Evolutionary conservation across 495 filamentous ascomycete species (phyloP), one percentile per base, ranked within the genome.

Genomic region (Penicillium fimorum): DNA sequence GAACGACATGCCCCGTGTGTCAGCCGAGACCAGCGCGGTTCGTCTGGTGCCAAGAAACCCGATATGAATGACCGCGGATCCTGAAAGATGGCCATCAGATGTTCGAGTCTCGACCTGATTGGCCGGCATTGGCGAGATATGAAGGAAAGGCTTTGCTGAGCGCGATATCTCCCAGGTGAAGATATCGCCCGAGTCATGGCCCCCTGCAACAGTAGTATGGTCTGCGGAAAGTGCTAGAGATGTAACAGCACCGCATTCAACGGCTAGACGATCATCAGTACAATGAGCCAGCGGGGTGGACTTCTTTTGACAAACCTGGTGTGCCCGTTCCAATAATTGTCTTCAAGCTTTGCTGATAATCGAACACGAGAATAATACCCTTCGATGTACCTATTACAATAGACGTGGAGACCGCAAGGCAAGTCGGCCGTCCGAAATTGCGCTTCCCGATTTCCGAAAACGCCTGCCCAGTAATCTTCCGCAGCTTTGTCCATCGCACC

Each of bases 1-100:
- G 68, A 99, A 99, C 9, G 93, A 92, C 94, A 99, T 97, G 43
- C 94, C 94, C 38, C 83, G 82, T 63, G 93, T 91, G 69, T 99
- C 92, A 1, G 93, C 93, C n/a, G 94, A 99, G 25, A 96, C 90
- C n/a, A 99, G 76, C 38, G 94, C 94, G 37, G 94, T 97, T 64
- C 96, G 95, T 50, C 94, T 79, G 13, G 89, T 96, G 22, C 95
- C 94, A n/a, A 99, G 77, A 61, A 99, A 99, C 1, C 92, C 94
- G 30, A 97, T 69, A 75, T 97, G 94, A 32, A 92, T 83, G 44
- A 99, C 82, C 6, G 87, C 79, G 12, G 84, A 81, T 54, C 86
- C 87, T 8, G 86, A 77, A 38, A 93, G 70, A 70, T 99, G 94
- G 22, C 94, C 93, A 80, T 97, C 92, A 7, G 68, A 69, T 18